Evolutionary conservation across 2,329 filamentous ascomycete genomes (phyloP), one percentile per base, ranked within the genome.

Genomic region (Colletotrichum costaricense): DNA sequence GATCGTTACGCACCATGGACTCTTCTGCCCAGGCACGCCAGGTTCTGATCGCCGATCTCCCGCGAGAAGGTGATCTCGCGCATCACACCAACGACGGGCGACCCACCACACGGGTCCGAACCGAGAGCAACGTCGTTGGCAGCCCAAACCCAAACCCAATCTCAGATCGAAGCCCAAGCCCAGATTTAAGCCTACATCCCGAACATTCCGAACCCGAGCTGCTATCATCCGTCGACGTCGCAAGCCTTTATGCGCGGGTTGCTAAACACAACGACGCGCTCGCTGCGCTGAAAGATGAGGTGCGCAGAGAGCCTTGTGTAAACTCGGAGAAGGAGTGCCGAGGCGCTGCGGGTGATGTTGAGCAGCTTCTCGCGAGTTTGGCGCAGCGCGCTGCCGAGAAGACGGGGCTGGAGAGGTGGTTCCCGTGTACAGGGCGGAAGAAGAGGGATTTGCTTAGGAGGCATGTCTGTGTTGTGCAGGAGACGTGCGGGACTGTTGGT

Each of bases 21-120:
- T 16, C 4, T 22, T 11, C 35, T 19, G 56, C 59, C 38, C 66
- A 56, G 38, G 38, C 38, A 42, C 16, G 38, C 38, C 38, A 42
- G 30, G n/a, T 56, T 59, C 6, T 12, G 30, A n/a, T 46, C 33
- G 70, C 66, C 70, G 66, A 72, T 72, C 70, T 57, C 70, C 70
- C 66, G 54, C 70, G 33, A 69, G 38, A 30, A 28, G 26, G 59
- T 64, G 26, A 33, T 54, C n/a, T 46, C 33, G 14, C 54, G 26
- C 65, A 55, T 54, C 42, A 9, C 59, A n/a, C 12, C 24, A 9
- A 5, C 38, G 16, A 42, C 33, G 33, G 30, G 12, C 63, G 63
- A 56, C 28, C 65, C 55, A 66, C 69, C 35, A 35, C 28, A 38
- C 66, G 2, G 30, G 52, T 54, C 63, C 52, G 35, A 35, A 33